phyloP scores from a whole-genome alignment of 345 rosid species.

The Eucalyptus polybractea region DNA sequence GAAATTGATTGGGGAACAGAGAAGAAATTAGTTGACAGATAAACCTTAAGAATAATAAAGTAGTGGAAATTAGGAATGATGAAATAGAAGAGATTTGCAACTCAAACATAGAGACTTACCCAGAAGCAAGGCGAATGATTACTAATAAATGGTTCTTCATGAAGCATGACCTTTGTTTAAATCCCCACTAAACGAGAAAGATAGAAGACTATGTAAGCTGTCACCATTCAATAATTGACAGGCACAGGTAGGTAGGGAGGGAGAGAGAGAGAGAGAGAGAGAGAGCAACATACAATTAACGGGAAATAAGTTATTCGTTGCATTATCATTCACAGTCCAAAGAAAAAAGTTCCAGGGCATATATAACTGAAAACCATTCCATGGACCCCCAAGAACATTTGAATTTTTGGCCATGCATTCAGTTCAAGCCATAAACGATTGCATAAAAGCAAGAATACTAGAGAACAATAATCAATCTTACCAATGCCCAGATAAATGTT shows the following conservation, averaged over 20 bases:
- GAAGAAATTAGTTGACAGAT: background rate
- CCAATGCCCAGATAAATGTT: constrained; percentile 90
- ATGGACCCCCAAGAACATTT: background rate
- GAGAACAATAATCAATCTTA: constrained; percentile 9
- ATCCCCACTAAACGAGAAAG: constrained; percentile 57
- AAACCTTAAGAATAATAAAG: background rate
- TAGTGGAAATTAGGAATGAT: background rate
- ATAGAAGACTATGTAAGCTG: background rate
- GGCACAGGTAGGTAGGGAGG: background rate
- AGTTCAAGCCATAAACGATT: background rate
- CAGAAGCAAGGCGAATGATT: constrained; percentile 50
- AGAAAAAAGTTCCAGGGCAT: background rate
- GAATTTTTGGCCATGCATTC: background rate
- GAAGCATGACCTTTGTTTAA: constrained; percentile 75
- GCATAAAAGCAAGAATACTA: background rate
- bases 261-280: background rate
- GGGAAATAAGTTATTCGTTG: background rate
- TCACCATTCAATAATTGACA: background rate
- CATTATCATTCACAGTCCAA: background rate
- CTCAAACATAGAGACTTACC: constrained; percentile 27
- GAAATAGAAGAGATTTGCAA: background rate
- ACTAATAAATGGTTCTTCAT: constrained; percentile 78
- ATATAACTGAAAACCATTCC: background rate
- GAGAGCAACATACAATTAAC: background rate
- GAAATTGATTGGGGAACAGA: background rate